phyloP scores from a whole-genome alignment of 768 basidiomycete genomes.

The Termitomyces titanicus region DNA sequence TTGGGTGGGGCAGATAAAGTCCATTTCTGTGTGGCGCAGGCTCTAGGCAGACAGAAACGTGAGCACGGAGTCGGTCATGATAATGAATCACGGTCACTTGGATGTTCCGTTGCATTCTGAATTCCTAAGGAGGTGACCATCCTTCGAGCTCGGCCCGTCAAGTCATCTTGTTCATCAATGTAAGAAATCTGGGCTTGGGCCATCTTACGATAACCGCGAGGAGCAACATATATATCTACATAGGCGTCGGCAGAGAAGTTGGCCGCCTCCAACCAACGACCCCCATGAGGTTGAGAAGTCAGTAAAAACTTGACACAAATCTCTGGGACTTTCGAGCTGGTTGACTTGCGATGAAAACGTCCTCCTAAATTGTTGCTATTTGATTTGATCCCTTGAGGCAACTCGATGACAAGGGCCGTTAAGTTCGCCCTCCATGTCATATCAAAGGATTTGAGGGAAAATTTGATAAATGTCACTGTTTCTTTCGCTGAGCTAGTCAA shows the following conservation, averaged over 20 bases:
- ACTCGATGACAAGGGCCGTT: slow-evolving; percentile 49
- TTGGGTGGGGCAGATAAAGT: slow-evolving; percentile 43
- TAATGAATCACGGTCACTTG: slow-evolving; percentile 11
- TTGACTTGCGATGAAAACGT: slow-evolving; percentile 59
- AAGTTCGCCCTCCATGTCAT: slow-evolving; percentile 49
- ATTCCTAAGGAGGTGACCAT: slow-evolving; percentile 36
- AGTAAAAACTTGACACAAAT: slow-evolving; percentile 49
- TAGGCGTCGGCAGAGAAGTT: slow-evolving; percentile 47
- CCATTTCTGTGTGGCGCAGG: slow-evolving; percentile 38
- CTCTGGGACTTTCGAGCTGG: slow-evolving; percentile 54
- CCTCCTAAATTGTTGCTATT: slow-evolving; percentile 78
- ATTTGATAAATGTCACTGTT: slow-evolving; percentile 81
- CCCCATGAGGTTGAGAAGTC: slow-evolving; percentile 31
- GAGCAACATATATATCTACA: slow-evolving; percentile 69
- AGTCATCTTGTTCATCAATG: slow-evolving; percentile 63
- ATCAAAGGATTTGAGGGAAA: slow-evolving; percentile 53
- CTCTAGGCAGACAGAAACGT: slow-evolving; percentile 12
- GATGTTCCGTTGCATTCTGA: slow-evolving; percentile 8
- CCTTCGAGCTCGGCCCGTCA: slow-evolving; percentile 58
- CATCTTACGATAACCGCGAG: slow-evolving; percentile 47
- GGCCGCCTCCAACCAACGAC: slow-evolving; percentile 68
- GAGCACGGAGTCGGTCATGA: background rate
- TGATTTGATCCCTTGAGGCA: slow-evolving; percentile 59
- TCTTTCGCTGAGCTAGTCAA: background rate
- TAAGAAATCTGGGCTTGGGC: slow-evolving; percentile 61